phyloP scores from a whole-genome alignment of 2,329 filamentous ascomycete genomes.

The Pseudocercospora crystallina region DNA sequence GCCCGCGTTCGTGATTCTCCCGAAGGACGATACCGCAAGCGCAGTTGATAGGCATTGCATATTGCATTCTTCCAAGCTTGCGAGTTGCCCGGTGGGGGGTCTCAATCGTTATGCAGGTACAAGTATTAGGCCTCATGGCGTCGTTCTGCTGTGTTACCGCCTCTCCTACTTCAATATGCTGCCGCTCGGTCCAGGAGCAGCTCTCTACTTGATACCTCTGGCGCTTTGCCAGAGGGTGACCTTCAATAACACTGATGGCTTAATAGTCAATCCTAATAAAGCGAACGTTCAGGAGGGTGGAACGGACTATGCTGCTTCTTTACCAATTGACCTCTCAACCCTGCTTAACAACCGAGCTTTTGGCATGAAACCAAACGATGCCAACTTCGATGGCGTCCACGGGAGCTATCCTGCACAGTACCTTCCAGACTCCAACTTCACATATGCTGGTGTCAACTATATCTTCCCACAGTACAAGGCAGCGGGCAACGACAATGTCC shows the following conservation, averaged over 20 bases:
- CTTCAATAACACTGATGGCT: constrained; percentile 4
- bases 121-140: constrained; percentile 7
- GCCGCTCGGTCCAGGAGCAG: too few species aligned
- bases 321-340: constrained; percentile 28
- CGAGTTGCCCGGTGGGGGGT: not conserved
- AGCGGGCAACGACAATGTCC: constrained; percentile 40
- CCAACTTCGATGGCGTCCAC: constrained; percentile 38
- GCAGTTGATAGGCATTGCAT: not conserved
- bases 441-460: constrained; percentile 40
- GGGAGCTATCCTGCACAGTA: constrained; percentile 40
- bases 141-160: not conserved
- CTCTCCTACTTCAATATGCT: too few species aligned
- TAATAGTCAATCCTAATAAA: constrained; percentile 34
- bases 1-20: too few species aligned
- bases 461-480: constrained; percentile 39
- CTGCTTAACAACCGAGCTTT: constrained; percentile 40
- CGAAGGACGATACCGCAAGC: too few species aligned
- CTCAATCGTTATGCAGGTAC: constrained; percentile 15
- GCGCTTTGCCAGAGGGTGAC: too few species aligned
- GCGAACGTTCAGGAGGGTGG: constrained; percentile 21
- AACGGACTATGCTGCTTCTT: constrained; percentile 15
- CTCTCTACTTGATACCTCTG: too few species aligned
- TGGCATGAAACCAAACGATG: constrained; percentile 37
- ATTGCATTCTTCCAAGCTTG: constrained; percentile 12
- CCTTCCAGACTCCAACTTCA: constrained; percentile 37